Evolutionary conservation across 2,329 filamentous ascomycete species (phyloP), one percentile per base, ranked within the genome.

Genomic region (Mollisia scopiformis): DNA sequence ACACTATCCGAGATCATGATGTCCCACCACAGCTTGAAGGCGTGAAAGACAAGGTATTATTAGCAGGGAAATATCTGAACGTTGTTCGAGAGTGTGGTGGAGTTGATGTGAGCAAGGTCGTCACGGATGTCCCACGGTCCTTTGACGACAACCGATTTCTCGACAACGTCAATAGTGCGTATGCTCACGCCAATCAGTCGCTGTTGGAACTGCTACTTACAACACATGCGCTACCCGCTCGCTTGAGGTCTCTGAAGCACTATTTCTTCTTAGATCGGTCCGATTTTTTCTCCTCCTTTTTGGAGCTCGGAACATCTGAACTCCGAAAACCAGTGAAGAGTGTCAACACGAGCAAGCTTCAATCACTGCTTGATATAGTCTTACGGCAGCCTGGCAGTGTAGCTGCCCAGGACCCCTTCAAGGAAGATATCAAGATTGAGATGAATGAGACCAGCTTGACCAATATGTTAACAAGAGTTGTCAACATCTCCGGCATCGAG

Each of bases 181-280:
- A 99, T 71, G 93, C 94, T 0, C 90, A 97, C 73, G 95, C 95
- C 57, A 99, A 99, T 76, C 90, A 93, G 60, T 97, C 94, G 7
- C 82, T 99, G 23, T 88, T 99, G 77, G 90, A 93, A 62, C 83
- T 99, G 0, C 87, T 99, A 2, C 83, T 99, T 41, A 98, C 94
- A 0, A 95, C 95, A 6, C 95, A 99, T 73, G 91, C 91, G 13
- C 84, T 99, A 5, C 93, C 94, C 0, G 90, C 91, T 28, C 87
- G 95, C 37, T 83, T 99, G 59, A 87, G 90, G 49, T 98, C 94
- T 14, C 81, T 99, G 39, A 99, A 99, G 75, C 95, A 99, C 76
- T 99, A 99, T 79, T 99, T 98, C 80, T 99, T 99, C 81, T 88
- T 99, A 64, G 94, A 98, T 70, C 90, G 93, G 8, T 97, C 95